Evolutionary conservation across 2,329 filamentous ascomycete genomes (phyloP), one percentile per base, ranked within the genome.

Genomic region (Cercospora sp.): DNA sequence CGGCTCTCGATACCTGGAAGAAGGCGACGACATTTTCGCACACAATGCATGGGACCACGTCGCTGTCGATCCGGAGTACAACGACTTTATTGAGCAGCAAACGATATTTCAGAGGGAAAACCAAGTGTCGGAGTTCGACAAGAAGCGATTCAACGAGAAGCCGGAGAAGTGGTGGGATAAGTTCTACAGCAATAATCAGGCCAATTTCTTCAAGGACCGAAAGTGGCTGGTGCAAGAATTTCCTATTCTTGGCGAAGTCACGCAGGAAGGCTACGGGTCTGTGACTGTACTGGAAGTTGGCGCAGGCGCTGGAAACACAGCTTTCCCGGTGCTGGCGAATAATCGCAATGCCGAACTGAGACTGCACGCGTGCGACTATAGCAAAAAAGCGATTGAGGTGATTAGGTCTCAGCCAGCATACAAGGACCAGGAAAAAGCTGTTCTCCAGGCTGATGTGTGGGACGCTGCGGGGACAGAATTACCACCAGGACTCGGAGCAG

Each of bases 41-140:
- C 97, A 95, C 87, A 99, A 99, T 80, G 95, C 95, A 42, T 99
- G 95, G 95, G 95, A 99, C 79, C 94, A 99, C 79, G 95, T 98
- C 78, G 90, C 94, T 81, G 93, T 93, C 78, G 94, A 98, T 82
- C 89, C 92, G 74, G 86, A 89, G 48, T 98, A 97, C 85, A 90
- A 90, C 77, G 88, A 91, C 77, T 97, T 95, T 80, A 90, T 93
- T 69, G 89, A 94, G 80, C 82, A 89, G 77, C 95, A 98, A 82
- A 94, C 91, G 78, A 87, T 88, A 58, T 91, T 90, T 81, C 95
- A 99, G 82, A 89, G 94, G 72, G 88, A 90, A 75, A 86, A 91
- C 69, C 94, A 94, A 66, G 95, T 97, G 60, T 94, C 90, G 53
- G 93, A 97, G 70, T 97, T 96, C 84, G 94, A 99, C 80, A 93